These are phyloP conservation scores for Agaricus blazei DNA, from an alignment of 768 basidiomycete genomes.

Conservation along the genomic window DNA sequence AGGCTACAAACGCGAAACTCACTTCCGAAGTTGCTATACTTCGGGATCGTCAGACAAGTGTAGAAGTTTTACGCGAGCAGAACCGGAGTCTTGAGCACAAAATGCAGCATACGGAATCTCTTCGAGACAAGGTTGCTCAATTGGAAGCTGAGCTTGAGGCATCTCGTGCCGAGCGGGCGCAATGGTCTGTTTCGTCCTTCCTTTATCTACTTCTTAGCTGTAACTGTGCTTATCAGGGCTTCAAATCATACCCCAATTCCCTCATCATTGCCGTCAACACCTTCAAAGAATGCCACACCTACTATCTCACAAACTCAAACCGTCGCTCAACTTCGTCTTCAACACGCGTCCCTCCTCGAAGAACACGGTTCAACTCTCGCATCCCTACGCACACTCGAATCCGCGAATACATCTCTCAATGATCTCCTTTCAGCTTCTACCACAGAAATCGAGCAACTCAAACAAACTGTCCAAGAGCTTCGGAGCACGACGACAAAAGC, in stretches of 20 bases:
- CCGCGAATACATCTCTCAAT: slow-evolving; percentile 39
- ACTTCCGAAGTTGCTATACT: slow-evolving; percentile 47
- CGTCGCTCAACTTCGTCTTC: slow-evolving; percentile 54
- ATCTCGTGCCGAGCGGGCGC: slow-evolving; percentile 48
- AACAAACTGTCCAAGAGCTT: slow-evolving; percentile 30
- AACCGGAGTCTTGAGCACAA: slow-evolving; percentile 59
- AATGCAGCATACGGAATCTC: slow-evolving; percentile 41
- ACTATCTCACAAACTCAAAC: slow-evolving; percentile 53
- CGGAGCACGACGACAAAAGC: slow-evolving; percentile 30
- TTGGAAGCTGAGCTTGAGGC: slow-evolving; percentile 67
- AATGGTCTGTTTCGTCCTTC: slow-evolving; percentile 37
- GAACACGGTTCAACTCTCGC: slow-evolving; percentile 58
- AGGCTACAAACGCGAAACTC: slow-evolving; percentile 53
- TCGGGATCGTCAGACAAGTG: slow-evolving; percentile 49
- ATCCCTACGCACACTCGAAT: slow-evolving; percentile 47
- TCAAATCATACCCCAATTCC: slow-evolving; percentile 22
- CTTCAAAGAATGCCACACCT: slow-evolving; percentile 28
- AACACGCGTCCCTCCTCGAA: slow-evolving; percentile 61
- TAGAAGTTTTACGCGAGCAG: slow-evolving; percentile 73
- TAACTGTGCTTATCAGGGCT: slow-evolving; percentile 25
- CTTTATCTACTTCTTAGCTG: slow-evolving; percentile 1
- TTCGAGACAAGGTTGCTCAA: slow-evolving; percentile 48
- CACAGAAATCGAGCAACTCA: slow-evolving; percentile 24
- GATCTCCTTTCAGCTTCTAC: slow-evolving; percentile 31
- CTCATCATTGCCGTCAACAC: slow-evolving; percentile 20